These are phyloP conservation scores for Fusarium liriodendri DNA, from an alignment of 2,329 filamentous ascomycete genomes.

Conservation along the genomic window DNA sequence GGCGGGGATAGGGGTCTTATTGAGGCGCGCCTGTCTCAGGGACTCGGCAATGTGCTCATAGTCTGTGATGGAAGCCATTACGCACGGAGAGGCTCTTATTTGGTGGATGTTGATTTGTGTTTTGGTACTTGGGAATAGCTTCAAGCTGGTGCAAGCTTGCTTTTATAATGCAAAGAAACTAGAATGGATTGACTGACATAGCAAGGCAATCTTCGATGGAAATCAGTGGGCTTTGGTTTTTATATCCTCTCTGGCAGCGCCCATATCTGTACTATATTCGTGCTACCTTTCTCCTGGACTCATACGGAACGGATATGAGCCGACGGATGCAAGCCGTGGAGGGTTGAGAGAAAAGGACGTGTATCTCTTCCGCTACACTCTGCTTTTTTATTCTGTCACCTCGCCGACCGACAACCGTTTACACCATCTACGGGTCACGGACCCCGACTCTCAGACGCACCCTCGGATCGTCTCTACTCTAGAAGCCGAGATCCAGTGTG, in stretches of 20 bases:
- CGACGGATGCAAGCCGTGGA: neutral
- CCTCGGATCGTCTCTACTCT: neutral
- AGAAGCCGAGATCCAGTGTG: neutral
- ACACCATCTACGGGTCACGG: neutral
- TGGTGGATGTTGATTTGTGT: neutral
- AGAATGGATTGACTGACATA: neutral
- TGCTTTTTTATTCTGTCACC: neutral
- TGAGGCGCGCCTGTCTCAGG: slow-evolving; percentile 35
- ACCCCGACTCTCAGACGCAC: neutral
- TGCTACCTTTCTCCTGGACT: neutral
- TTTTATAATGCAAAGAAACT: neutral
- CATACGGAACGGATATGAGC: neutral
- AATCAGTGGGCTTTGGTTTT: neutral
- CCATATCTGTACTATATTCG: neutral
- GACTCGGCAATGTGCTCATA: slow-evolving; percentile 23
- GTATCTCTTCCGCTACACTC: neutral
- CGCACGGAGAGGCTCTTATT: neutral
- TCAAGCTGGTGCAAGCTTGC: neutral
- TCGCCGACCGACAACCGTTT: neutral
- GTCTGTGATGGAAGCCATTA: neutral
- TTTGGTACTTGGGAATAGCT: neutral
- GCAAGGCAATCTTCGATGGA: neutral
- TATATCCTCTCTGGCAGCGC: neutral
- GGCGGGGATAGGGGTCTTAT: slow-evolving; percentile 31
- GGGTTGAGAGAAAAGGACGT: neutral